Percentiles rank a stretch among this genome's conserved stretches.
These are phyloP conservation scores for Trifolium pratense DNA, from an alignment of 306 rosid genomes.

Conservation along the genomic window DNA sequence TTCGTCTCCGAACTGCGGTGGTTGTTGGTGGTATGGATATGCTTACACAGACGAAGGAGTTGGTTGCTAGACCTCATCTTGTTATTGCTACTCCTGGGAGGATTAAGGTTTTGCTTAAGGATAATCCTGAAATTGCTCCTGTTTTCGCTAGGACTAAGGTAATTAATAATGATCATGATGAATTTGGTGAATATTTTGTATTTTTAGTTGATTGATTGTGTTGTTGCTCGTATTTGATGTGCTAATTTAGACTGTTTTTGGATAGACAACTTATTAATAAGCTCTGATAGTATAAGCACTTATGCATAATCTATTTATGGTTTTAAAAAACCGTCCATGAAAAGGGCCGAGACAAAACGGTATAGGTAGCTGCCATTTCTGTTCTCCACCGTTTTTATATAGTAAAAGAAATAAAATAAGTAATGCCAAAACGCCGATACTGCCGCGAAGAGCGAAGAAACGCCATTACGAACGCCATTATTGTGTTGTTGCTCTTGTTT, in stretches of 20 bases:
- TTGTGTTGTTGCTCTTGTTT: too few relatives aligned
- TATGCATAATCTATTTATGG: too few relatives aligned
- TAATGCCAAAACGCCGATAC: too few relatives aligned
- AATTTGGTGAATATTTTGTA: neutral
- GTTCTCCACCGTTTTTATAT: too few relatives aligned
- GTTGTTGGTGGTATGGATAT: conserved; percentile 88
- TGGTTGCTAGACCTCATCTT: conserved; percentile 72
- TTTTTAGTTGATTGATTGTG: neutral
- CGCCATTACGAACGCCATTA: too few relatives aligned
- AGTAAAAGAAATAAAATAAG: too few relatives aligned
- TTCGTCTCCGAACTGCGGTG: conserved; percentile 66
- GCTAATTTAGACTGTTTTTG: neutral
- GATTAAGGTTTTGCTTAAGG: conserved; percentile 68
- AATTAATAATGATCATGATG: conserved; percentile 7
- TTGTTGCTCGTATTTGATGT: neutral
- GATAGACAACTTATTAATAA: neutral
- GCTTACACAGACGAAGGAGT: conserved; percentile 63
- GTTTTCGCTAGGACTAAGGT: conserved; percentile 81
- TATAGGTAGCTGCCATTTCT: too few relatives aligned
- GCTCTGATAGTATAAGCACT: too few relatives aligned
- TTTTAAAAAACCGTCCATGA: too few relatives aligned
- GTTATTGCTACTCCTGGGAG: conserved; percentile 92
- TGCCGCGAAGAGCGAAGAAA: too few relatives aligned
- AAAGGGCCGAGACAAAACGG: too few relatives aligned
- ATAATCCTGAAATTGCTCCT: conserved; percentile 66